Percentiles rank a stretch among this genome's conserved stretches.
phyloP scores from a whole-genome alignment of 495 filamentous ascomycete species.

The Choiromyces venosus region DNA sequence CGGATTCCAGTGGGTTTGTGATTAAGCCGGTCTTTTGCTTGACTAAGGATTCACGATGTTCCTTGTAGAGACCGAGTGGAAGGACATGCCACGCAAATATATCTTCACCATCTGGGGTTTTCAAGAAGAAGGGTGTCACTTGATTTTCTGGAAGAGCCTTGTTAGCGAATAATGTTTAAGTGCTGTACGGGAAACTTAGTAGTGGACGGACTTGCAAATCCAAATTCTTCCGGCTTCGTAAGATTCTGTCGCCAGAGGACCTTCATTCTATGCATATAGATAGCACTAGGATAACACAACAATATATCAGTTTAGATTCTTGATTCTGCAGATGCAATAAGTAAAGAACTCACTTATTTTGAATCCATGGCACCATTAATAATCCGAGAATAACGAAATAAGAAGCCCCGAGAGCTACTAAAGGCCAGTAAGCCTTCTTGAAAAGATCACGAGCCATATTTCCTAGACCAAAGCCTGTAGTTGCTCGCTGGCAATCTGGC shows the following conservation, averaged over 20 bases:
- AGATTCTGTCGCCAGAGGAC: conserved; percentile 55
- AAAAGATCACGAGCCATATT: conserved; percentile 47
- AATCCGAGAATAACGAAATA: conserved; percentile 51
- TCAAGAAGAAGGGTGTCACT: conserved; percentile 55
- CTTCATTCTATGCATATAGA: conserved; percentile 62
- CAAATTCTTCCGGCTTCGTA: conserved; percentile 61
- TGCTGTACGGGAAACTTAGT: background rate
- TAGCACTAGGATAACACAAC: conserved; percentile 45
- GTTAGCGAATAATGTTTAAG: conserved; percentile 1
- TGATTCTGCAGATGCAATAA: background rate
- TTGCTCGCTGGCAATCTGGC: background rate
- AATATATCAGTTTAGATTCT: conserved; percentile 16
- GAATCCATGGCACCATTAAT: conserved; percentile 50
- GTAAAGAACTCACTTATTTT: conserved; percentile 48
- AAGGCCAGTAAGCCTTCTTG: conserved; percentile 55
- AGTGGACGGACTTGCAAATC: conserved; percentile 56
- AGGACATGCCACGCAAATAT: conserved; percentile 60
- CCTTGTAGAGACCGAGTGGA: conserved; percentile 52
- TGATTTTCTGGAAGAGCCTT: conserved; percentile 47
- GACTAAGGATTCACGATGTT: conserved; percentile 50
- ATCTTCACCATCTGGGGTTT: conserved; percentile 54
- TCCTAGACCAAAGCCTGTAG: background rate
- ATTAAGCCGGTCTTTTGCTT: conserved; percentile 46
- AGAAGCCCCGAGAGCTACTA: conserved; percentile 50
- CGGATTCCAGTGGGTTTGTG: conserved; percentile 46